Evolutionary conservation across 345 rosid genomes (phyloP).

Genomic region (Corchorus capsularis): DNA sequence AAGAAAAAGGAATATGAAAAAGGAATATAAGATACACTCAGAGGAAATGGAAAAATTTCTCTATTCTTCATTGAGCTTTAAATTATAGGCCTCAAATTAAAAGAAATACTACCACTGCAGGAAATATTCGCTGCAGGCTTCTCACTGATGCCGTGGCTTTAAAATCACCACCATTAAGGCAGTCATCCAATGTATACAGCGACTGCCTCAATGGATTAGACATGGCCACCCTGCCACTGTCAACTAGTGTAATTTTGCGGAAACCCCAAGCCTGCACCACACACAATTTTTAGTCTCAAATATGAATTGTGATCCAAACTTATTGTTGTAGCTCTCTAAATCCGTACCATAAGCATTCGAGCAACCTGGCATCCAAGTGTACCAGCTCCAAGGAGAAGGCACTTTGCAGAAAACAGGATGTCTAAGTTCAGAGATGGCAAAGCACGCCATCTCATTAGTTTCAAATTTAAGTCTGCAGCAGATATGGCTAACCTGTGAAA

Average conservation of each 20-base stretch:
- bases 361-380: constrained; percentile 98
- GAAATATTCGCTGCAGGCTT: constrained; percentile 83
- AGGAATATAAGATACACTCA: neutral
- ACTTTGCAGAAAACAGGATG: constrained; percentile 64
- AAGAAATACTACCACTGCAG: constrained; percentile 66
- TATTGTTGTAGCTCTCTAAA: neutral
- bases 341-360: constrained; percentile 85
- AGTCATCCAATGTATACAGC: constrained; percentile 83
- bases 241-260: constrained; percentile 83
- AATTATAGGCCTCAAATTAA: constrained; percentile 15
- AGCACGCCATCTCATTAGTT: constrained; percentile 96
- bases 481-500: constrained; percentile 74
- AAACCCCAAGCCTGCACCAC: constrained; percentile 89
- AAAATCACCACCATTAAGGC: constrained; percentile 78
- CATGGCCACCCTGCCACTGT: constrained; percentile 92
- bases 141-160: constrained; percentile 85
- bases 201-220: constrained; percentile 98
- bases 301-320: constrained; percentile 6
- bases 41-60: neutral
- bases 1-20: constrained; percentile 21
- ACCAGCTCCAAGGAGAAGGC: constrained; percentile 98
- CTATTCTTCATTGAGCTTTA: neutral
- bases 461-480: constrained; percentile 93
- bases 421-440: constrained; percentile 85
- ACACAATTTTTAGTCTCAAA: constrained; percentile 25